Base-by-base conservation (phyloP, 2,329 filamentous ascomycete species). In the Clarireedia sp. region DNA sequence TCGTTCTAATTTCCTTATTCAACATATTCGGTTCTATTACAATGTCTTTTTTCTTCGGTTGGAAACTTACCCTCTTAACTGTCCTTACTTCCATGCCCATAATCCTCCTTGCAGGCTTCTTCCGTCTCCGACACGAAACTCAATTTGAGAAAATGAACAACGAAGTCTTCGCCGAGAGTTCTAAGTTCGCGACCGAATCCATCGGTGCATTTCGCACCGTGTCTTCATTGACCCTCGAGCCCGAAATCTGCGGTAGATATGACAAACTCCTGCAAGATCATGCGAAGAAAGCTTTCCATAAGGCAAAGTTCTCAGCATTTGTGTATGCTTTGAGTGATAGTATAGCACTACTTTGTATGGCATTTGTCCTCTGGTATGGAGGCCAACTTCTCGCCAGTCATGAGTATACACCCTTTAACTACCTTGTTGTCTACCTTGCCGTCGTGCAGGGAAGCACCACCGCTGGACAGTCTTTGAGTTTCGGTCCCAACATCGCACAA, bases 51-150 rank as follows among this genome's bases (percentile, higher is more conserved):
- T 74, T 77, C 3, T 89, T 86, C 65, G 85, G 85, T 1, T 91
- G 88, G 88, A 90, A 90, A 67, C 75, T 92, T 7, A 81, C 84
- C 0, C 71, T 90, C 0, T 82, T 91, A 0, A 78, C 80, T 0
- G 72, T 83, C 9, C 85, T 81, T 62, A 80, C 86, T 1, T 72
- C 74, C 0, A 67, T 80, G 56, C 79, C 79, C 1, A 68, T 77
- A 7, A 74, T 80, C 5, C 69, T 81, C 9, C 60, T 68, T 4
- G 75, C 58, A 6, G 59, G 62, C 10, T 81, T 75, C 56, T 68
- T 75, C 59, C 73, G 79, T 14, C 70, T 82, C 45, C 70, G 74
- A n/a, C 73, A 78, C 33, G 79, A 81, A 63, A 68, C 74, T 12
- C 73, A 78, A 55, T 80, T 84, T 49, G 80, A 83, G 49, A 69